phyloP scores from a whole-genome alignment of 2,329 filamentous ascomycete genomes.

The Fusarium irregulare region DNA sequence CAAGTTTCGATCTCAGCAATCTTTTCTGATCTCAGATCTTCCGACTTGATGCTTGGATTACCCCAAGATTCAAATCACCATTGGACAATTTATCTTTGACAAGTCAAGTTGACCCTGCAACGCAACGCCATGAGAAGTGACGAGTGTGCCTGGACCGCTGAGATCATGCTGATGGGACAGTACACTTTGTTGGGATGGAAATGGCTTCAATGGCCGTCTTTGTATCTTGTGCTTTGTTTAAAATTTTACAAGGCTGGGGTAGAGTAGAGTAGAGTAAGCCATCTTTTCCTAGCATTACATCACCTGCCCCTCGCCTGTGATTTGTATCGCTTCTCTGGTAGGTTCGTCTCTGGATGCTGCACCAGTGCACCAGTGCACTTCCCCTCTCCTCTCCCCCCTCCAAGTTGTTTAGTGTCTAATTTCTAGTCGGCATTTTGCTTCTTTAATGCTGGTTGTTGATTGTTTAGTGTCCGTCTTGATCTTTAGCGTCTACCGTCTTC shows the following conservation, averaged over 20 bases:
- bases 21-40: conserved; percentile 26
- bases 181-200: neutral
- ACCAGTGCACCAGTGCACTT: neutral
- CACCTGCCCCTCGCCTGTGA: conserved; percentile 22
- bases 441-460: conserved; percentile 25
- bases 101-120: neutral
- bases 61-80: neutral
- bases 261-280: neutral
- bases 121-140: neutral
- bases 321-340: conserved; percentile 11
- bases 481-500: conserved; percentile 29
- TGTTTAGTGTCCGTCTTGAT: conserved; percentile 32
- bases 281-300: conserved; percentile 24
- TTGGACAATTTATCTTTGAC: neutral
- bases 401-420: conserved; percentile 12
- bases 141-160: neutral
- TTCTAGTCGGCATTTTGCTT: conserved; percentile 30
- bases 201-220: neutral
- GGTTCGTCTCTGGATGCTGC: conserved; percentile 1
- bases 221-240: conserved; percentile 23
- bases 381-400: neutral
- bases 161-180: neutral
- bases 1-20: conserved; percentile 11
- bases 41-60: conserved; percentile 4
- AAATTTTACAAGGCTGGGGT: neutral